A percentile compares a stretch with the other conserved stretches of the same genome.
phyloP scores from a whole-genome alignment of 2,329 filamentous ascomycete genomes.

The Rasamsonia emersonii region DNA sequence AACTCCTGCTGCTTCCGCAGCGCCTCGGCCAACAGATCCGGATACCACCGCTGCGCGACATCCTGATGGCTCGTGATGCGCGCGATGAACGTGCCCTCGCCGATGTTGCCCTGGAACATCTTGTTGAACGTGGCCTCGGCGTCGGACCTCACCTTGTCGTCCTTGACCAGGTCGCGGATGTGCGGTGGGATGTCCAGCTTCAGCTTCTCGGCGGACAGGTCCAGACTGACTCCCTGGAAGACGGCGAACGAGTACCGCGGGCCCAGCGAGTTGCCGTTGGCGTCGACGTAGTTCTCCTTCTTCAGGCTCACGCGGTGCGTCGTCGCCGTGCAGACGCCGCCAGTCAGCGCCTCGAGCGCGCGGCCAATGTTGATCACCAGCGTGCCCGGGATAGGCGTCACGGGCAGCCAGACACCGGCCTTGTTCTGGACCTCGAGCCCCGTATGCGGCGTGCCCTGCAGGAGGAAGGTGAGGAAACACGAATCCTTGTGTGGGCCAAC shows the following conservation, averaged over 20 bases:
- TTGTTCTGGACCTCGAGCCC: constrained; percentile 44
- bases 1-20: constrained; percentile 19
- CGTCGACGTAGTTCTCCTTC: constrained; percentile 19
- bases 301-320: constrained; percentile 27
- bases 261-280: constrained; percentile 16
- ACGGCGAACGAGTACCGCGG: constrained; percentile 28
- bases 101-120: constrained; percentile 22
- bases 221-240: constrained; percentile 27
- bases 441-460: constrained; percentile 34
- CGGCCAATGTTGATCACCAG: constrained; percentile 43
- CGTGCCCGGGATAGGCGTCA: constrained; percentile 35
- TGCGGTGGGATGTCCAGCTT: constrained; percentile 21
- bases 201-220: constrained; percentile 22
- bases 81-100: constrained; percentile 26
- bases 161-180: constrained; percentile 20
- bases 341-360: constrained; percentile 26
- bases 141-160: constrained; percentile 26
- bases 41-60: constrained; percentile 29
- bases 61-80: constrained; percentile 30
- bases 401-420: constrained; percentile 38
- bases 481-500: constrained; percentile 42
- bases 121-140: constrained; percentile 29
- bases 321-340: constrained; percentile 27
- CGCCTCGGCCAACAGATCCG: constrained; percentile 22
- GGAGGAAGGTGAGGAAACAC: constrained; percentile 42